Evolutionary conservation across 2,329 filamentous ascomycete genomes (phyloP), one percentile per base, ranked within the genome.

Genomic region (Coniochaeta sp.): DNA sequence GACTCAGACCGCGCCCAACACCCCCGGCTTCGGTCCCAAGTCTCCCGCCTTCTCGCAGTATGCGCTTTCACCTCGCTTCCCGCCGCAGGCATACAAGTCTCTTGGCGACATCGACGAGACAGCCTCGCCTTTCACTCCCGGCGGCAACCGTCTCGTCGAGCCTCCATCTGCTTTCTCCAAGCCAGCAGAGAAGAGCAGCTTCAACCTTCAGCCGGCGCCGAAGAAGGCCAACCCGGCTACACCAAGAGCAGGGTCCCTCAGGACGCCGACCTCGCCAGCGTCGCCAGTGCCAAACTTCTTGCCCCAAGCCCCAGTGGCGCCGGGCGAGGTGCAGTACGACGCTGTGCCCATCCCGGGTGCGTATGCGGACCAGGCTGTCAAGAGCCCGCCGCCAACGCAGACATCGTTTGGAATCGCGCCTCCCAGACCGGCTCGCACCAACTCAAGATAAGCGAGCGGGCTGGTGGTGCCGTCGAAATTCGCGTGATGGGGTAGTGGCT

Each of bases 1-100:
- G 66, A 79, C 86, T 22, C 93, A 98, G 77, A 96, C 92, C 28
- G 93, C 92, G 5, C 93, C 93, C 67, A 97, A 97, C 80, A 97
- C 93, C 0, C 93, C 93, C 14, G 92, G 92, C 65, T 92, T 96
- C 72, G 88, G 86, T 32, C 86, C 88, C 73, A 89, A 85, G 73
- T 86, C 83, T 24, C 89, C 75, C 73, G 75, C 77, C 47, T 82
- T 80, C 62, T 79, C 76, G 9, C 77, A 79, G 62, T 79, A 79
- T 65, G 81, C 82, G 62, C 75, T 85, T 72, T 85, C 83, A 24
- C 85, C 85, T 50, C 83, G 84, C 67, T 84, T 86, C 74, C 82
- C 84, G 47, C 82, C 83, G 2, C 77, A 80, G 55, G 73, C 77
- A 52, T 87, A 84, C 75, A 76, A 80, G 66, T 70, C 70, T 38